Base-by-base conservation (phyloP, 176 grass and related monocot genomes). In the Musa itinerans region DNA sequence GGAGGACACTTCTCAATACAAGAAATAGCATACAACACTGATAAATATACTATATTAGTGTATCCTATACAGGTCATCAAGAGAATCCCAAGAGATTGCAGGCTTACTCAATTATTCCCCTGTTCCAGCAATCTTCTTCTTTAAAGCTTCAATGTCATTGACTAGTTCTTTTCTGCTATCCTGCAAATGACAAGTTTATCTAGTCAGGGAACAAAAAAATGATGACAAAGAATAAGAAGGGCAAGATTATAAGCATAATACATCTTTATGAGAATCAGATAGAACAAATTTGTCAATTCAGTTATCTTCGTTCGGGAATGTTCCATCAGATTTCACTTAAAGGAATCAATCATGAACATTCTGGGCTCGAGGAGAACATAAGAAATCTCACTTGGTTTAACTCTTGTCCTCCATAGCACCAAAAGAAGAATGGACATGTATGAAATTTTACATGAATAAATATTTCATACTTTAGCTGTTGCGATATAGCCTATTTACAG, bases 91-190 rank as follows among this genome's bases (percentile, higher is more conserved):
- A 79, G 71, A 49, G 11, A 74, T 69, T 65, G 10, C 26, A 17
- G 52, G 59, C 68, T 53, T 80, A 81, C 9, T 43, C 80, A 63
- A 63, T 27, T 82, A 96, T 82, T 96, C 93, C 21, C 69, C 63
- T 54, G 86, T 83, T 65, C 93, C 93, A 20, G 93, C 75, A 70
- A 96, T 90, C 76, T 87, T 92, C 65, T 92, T 96, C 93, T 96
- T 96, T 63, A 96, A 83, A 69, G 15, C 58, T 75, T 96, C 93
- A 11, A 96, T 89, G 66, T 92, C 90, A 15, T 51, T 78, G n/a
- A 54, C 89, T 72, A 96, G 71, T 53, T 96, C 93, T 78, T 96
- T 96, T 78, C 93, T 90, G 50, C 85, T 92, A 73, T 96, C 84
- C 89, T 92, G 85, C 54, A 72, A 74, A 64, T 49, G 15, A 72